Evolutionary conservation across 192 early-diverging fungal genomes (phyloP).

Genomic region (Coemansia sp.): DNA sequence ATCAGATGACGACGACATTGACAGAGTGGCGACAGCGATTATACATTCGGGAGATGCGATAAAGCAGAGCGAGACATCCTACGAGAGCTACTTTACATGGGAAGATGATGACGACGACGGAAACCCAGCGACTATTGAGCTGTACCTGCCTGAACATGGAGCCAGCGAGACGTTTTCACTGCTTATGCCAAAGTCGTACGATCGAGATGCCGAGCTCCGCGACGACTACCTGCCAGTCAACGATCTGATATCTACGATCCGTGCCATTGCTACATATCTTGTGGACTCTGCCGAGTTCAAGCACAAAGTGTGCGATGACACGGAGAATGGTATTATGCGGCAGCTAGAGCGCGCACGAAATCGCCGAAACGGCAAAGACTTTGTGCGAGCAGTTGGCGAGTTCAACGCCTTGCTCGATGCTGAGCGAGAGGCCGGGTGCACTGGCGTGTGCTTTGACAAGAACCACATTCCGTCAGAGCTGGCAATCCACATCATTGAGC

Average conservation of each 20-base stretch:
- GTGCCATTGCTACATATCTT: conserved; percentile 63
- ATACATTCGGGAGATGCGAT: conserved; percentile 45
- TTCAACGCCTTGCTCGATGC: conserved; percentile 67
- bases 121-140: conserved; percentile 10
- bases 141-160: conserved; percentile 23
- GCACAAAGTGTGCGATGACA: conserved; percentile 60
- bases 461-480: conserved; percentile 58
- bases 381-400: conserved; percentile 62
- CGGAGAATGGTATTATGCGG: conserved; percentile 65
- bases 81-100: conserved; percentile 43
- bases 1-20: not conserved
- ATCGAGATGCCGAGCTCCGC: conserved; percentile 35
- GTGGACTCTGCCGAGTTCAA: conserved; percentile 44
- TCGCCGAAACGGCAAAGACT: conserved; percentile 60
- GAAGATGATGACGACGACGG: not conserved
- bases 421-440: conserved; percentile 33
- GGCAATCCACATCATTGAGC: conserved; percentile 80
- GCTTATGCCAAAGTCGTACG: conserved; percentile 35
- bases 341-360: conserved; percentile 75
- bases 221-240: conserved; percentile 81
- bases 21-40: not conserved
- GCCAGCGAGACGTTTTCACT: conserved; percentile 40
- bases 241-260: conserved; percentile 73
- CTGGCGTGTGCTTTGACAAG: conserved; percentile 24
- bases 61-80: conserved; percentile 33